These are phyloP conservation scores for Sarocladium strictum DNA, from an alignment of 2,329 filamentous ascomycete genomes.

Conservation along the genomic window DNA sequence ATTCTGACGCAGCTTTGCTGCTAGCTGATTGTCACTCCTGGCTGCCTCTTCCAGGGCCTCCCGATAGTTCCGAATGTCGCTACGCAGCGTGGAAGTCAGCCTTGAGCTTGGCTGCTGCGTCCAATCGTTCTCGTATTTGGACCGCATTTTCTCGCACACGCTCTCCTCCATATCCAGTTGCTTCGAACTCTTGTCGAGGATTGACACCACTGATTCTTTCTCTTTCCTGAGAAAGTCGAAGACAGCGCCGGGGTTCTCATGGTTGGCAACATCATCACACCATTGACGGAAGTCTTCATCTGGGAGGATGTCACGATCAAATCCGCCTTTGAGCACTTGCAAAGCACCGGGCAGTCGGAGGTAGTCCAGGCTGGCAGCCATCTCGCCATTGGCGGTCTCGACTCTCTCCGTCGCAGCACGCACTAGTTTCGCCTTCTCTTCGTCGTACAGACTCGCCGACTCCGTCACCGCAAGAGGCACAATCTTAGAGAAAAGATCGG, in stretches of 20 bases:
- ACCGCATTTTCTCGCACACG: slow-evolving; percentile 98
- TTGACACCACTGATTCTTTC: slow-evolving; percentile 66
- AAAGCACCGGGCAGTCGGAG: slow-evolving; percentile 82
- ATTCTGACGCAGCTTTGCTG: slow-evolving; percentile 77
- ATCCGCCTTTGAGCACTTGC: slow-evolving; percentile 85
- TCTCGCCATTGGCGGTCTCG: slow-evolving; percentile 87
- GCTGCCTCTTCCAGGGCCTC: slow-evolving; percentile 86
- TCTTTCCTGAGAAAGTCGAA: slow-evolving; percentile 75
- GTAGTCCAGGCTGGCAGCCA: slow-evolving; percentile 93
- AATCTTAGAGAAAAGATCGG: slow-evolving; percentile 94
- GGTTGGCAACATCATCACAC: slow-evolving; percentile 87
- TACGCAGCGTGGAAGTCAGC: slow-evolving; percentile 79
- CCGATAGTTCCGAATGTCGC: slow-evolving; percentile 81
- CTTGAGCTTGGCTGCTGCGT: slow-evolving; percentile 92
- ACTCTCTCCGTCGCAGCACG: slow-evolving; percentile 91
- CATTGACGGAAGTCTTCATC: slow-evolving; percentile 90
- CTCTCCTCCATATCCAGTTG: slow-evolving; percentile 95
- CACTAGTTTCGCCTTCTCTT: slow-evolving; percentile 95
- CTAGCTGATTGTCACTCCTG: slow-evolving; percentile 78
- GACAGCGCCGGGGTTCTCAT: slow-evolving; percentile 70
- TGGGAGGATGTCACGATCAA: slow-evolving; percentile 80
- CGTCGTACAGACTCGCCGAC: slow-evolving; percentile 92
- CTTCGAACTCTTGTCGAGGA: slow-evolving; percentile 75
- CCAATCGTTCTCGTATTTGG: slow-evolving; percentile 94
- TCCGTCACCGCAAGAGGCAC: slow-evolving; percentile 95